Percentiles rank a stretch among this genome's conserved stretches.
Conservation (phyloP, 2,329 filamentous ascomycete genomes). For the Lachnellula arida region DNA sequence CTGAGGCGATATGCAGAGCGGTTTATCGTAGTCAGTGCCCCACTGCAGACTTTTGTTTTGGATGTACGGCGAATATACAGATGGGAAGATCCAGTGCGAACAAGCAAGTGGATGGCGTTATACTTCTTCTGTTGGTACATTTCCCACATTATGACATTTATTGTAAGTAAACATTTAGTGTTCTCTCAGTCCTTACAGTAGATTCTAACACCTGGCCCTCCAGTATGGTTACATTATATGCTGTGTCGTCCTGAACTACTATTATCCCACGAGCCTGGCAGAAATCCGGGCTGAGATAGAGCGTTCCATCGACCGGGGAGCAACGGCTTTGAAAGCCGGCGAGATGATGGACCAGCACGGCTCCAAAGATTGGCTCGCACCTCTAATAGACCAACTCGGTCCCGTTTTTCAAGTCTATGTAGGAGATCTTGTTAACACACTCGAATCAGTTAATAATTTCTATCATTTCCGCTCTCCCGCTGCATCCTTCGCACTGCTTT, state of each 20-base stretch:
- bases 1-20: slow-evolving; percentile 32
- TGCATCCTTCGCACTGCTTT: slow-evolving; percentile 27
- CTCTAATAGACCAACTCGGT: slow-evolving; percentile 22
- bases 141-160: slow-evolving; percentile 21
- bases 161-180: slow-evolving; percentile 10
- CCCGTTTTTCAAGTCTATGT: slow-evolving; percentile 35
- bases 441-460: slow-evolving; percentile 35
- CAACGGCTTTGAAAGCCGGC: slow-evolving; percentile 30
- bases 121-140: slow-evolving; percentile 21
- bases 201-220: slow-evolving; percentile 4
- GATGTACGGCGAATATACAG: slow-evolving; percentile 33
- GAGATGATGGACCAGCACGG: slow-evolving; percentile 36
- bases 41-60: slow-evolving; percentile 34
- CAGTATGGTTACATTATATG: slow-evolving; percentile 22
- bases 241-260: slow-evolving; percentile 16
- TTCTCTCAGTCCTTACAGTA: slow-evolving; percentile 3
- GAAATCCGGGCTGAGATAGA: slow-evolving; percentile 24
- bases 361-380: slow-evolving; percentile 32
- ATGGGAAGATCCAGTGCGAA: slow-evolving; percentile 33
- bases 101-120: slow-evolving; percentile 27
- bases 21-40: slow-evolving; percentile 35
- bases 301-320: slow-evolving; percentile 29
- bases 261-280: slow-evolving; percentile 12
- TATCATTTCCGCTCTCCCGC: slow-evolving; percentile 35
- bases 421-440: slow-evolving; percentile 32